Evolutionary conservation across 768 basidiomycete species (phyloP), one percentile per base, ranked within the genome.

Genomic region (Phlebiopsis gigantea): DNA sequence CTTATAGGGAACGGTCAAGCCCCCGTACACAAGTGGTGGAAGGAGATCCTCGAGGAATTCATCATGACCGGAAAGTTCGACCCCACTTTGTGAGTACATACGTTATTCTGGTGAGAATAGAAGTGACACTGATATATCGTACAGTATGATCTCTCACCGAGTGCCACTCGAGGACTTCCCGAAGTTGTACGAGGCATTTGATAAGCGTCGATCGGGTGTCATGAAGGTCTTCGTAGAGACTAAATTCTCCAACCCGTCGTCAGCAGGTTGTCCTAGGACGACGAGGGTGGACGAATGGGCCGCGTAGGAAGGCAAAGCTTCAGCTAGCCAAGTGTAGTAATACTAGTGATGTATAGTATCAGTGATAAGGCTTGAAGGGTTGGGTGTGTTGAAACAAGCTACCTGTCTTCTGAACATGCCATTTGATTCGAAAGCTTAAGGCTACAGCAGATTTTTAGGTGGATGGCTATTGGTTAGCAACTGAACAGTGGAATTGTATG

Each of bases 171-270:
- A 89, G 26, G 87, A 90, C 58, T 77, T 82, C 74, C 74, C 79
- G 6, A 77, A 79, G 57, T 71, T 89, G 1, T 90, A 90, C 66
- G 69, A 66, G 8, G 79, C 80, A 3, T 88, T 90, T 61, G 84
- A 88, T 66, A 74, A 78, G 57, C 77, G 82, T 6, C 59, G 68
- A 44, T 72, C 59, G 7, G 85, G 86, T 3, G 79, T 89, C 6
- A 75, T 81, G 66, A 88, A 88, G 69, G 86, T 88, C 1, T 90
- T 90, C 62, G 84, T 92, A 5, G 75, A 88, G 72, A 90, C 88
- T 15, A 74, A 79, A 64, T 77, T 76, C 62, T 75, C 73, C 8
- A 62, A 62, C 34, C 72, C 76, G 1, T 79, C 83, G 0, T 72
- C 73, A 9, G 62, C 72, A 5, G 81, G 81, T 0, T 79, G 78